Base-by-base conservation (phyloP, 2,329 filamentous ascomycete genomes). In the Penicillium sp. region DNA sequence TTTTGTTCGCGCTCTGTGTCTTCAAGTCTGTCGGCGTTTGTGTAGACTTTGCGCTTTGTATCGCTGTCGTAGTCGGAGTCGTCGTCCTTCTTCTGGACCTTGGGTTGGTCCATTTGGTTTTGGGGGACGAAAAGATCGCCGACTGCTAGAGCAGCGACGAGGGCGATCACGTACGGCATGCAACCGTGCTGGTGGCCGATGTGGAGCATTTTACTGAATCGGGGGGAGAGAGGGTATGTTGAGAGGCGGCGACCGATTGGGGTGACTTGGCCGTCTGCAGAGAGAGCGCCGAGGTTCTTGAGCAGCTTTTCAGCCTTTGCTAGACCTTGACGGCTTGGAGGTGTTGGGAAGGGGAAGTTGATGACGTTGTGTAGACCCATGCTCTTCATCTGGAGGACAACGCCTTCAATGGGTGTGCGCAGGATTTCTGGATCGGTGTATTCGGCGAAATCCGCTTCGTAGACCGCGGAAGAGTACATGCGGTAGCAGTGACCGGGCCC, bases 401-500 rank as follows among this genome's bases (percentile, higher is more conserved):
- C 85, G 16, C 89, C 91, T 73, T 99, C 94, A 27, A 97, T 91
- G 0, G 94, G 93, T 75, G 94, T 96, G 22, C 92, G 85, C 45
- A 95, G 76, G 38, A 99, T 87, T 73, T 99, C 94, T 0, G 94
- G 93, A 22, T 92, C 87, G 0, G 90, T 86, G 66, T 95, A 96
- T 60, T 93, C 85, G 22, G 86, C 80, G 62, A 99, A 96, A 63
- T 95, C 92, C 54, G 91, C 83, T 74, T 81, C 94, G 66, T 90
- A 99, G 0, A 99, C 89, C 0, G 94, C 94, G 11, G 92, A 96
- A 0, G 92, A 97, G 75, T 96, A 99, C 4, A 99, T 77, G 53
- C 92, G 82, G 77, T 97, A 99, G 75, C 93, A 97, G 74, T 99
- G 95, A 7, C 94, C 94, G 1, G 94, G 92, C 0, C 92, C 93